phyloP scores from a whole-genome alignment of 805 yeast species.

The Metschnikowia santaceciliae region DNA sequence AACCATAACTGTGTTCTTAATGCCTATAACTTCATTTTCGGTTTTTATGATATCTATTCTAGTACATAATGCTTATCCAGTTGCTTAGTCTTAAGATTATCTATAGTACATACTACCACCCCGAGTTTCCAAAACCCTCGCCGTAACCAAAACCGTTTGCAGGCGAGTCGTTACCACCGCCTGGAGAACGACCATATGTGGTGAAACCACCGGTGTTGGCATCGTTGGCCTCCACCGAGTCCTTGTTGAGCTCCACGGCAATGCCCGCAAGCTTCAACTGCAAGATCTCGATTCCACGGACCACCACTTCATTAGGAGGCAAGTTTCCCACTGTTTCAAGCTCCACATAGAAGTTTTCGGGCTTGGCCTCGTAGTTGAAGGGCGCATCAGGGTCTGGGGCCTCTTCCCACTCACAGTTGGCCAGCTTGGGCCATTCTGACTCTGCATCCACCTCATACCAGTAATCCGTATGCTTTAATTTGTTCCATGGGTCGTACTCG shows the following conservation, averaged over 20 bases:
- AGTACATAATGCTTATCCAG: not conserved
- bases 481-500: constrained; percentile 99
- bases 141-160: constrained; percentile 21
- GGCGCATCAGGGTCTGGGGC: constrained; percentile 83
- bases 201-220: constrained; percentile 47
- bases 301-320: constrained; percentile 83
- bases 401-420: constrained; percentile 94
- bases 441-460: constrained; percentile 93
- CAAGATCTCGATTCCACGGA: constrained; percentile 77
- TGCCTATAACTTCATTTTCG: too few species aligned
- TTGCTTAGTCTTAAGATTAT: not conserved
- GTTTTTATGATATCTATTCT: too few species aligned
- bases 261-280: constrained; percentile 90
- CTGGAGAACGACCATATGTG: constrained; percentile 42
- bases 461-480: constrained; percentile 88
- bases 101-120: constrained; percentile 22
- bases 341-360: constrained; percentile 77
- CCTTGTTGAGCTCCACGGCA: constrained; percentile 59
- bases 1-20: too few species aligned
- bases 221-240: constrained; percentile 36
- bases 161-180: constrained; percentile 30
- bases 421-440: constrained; percentile 89
- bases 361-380: constrained; percentile 81
- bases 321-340: constrained; percentile 91
- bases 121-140: constrained; percentile 36